A percentile compares a stretch with the other conserved stretches of the same genome.
Conservation (phyloP, 73 alveolate species). For the Breviolum minutum region DNA sequence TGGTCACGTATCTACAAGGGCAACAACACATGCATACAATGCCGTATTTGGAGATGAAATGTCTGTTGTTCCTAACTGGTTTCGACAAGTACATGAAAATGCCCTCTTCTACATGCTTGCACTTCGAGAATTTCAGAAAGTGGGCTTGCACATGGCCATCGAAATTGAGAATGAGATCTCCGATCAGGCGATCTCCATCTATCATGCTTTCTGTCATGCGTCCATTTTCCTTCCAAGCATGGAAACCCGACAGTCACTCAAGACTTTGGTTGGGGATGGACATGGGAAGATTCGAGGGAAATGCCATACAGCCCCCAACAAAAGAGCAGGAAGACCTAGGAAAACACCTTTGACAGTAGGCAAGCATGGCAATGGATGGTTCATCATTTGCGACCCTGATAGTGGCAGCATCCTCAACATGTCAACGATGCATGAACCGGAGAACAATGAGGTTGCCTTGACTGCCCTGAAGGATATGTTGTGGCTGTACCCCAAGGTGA, state of each 20-base stretch:
- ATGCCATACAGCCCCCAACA: neutral
- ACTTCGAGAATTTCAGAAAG: neutral
- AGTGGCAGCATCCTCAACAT: neutral
- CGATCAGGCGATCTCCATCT: neutral
- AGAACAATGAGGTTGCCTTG: neutral
- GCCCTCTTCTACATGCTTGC: slow-evolving; percentile 11
- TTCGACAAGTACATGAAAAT: neutral
- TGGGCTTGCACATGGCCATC: neutral
- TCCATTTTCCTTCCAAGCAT: neutral
- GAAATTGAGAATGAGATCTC: neutral
- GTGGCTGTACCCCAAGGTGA: slow-evolving; percentile 49
- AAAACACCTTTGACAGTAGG: neutral
- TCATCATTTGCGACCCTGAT: neutral
- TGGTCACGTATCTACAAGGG: neutral
- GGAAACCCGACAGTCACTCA: neutral
- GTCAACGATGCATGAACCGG: neutral
- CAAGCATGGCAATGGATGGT: neutral
- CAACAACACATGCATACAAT: neutral
- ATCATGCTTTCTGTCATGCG: neutral
- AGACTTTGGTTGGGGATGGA: neutral
- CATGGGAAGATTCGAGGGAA: neutral
- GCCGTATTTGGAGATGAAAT: neutral
- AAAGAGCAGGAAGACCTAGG: slow-evolving; percentile 1
- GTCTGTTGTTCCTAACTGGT: neutral
- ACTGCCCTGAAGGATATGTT: neutral